Evolutionary conservation across 306 rosid species (phyloP).

Genomic region (Inga oerstediana): DNA sequence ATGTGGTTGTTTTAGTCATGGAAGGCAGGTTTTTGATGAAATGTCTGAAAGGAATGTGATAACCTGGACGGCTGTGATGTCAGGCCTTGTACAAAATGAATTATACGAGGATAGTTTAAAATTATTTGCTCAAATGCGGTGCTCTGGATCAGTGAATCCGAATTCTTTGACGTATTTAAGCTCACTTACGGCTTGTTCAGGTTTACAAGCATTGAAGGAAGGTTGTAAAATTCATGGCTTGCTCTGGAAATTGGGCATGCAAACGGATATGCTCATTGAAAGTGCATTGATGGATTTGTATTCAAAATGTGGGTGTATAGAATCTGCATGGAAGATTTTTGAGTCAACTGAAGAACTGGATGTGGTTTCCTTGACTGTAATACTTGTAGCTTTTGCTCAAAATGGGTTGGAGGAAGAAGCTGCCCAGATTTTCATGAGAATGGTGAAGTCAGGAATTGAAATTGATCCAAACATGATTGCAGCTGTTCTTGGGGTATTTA

Average conservation of each 20-base stretch:
- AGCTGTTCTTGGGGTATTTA: conserved; percentile 83
- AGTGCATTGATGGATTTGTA: conserved; percentile 93
- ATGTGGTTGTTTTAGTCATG: conserved; percentile 58
- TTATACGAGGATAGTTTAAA: conserved; percentile 53
- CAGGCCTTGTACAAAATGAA: conserved; percentile 75
- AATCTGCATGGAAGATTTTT: conserved; percentile 72
- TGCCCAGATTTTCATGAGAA: conserved; percentile 66
- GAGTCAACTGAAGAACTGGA: conserved; percentile 75
- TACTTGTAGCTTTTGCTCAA: conserved; percentile 83
- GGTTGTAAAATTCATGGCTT: conserved; percentile 85
- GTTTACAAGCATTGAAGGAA: conserved; percentile 64
- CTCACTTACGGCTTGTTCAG: conserved; percentile 81
- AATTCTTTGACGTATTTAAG: conserved; percentile 83
- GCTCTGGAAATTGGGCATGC: conserved; percentile 74
- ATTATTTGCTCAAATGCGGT: conserved; percentile 55
- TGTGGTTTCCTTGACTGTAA: conserved; percentile 81
- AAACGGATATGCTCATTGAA: conserved; percentile 72
- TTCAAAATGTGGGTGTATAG: conserved; percentile 76
- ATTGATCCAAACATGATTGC: conserved; percentile 76
- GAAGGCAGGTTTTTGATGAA: conserved; percentile 71
- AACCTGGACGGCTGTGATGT: conserved; percentile 90
- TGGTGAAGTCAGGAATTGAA: conserved; percentile 63
- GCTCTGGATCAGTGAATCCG: conserved; percentile 58
- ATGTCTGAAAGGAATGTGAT: conserved; percentile 80
- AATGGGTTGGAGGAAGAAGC: conserved; percentile 89